phyloP scores from a whole-genome alignment of 495 filamentous ascomycete genomes.

The Daldinia caldariorum region DNA sequence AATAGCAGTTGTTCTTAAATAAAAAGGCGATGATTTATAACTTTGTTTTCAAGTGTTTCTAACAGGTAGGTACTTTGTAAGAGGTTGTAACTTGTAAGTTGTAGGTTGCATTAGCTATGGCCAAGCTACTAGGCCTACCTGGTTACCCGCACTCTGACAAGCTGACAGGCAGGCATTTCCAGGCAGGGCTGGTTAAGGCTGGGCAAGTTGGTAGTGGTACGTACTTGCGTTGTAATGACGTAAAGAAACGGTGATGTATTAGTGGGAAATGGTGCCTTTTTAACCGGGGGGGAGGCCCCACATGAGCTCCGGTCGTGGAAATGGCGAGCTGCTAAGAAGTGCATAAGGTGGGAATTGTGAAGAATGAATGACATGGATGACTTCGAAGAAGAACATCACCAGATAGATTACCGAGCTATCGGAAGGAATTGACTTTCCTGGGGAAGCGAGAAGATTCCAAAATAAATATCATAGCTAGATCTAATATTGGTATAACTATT shows the following conservation, averaged over 20 bases:
- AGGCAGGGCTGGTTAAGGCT: neutral
- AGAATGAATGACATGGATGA: slow-evolving; percentile 31
- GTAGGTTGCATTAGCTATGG: slow-evolving; percentile 16
- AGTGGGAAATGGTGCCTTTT: slow-evolving; percentile 17
- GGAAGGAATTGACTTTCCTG: slow-evolving; percentile 21
- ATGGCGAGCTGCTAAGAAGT: neutral
- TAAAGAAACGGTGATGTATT: slow-evolving; percentile 20
- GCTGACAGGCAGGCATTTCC: no score
- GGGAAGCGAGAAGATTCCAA: slow-evolving; percentile 24
- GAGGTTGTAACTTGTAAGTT: neutral
- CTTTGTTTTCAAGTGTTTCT: neutral
- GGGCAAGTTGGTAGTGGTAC: slow-evolving; percentile 1
- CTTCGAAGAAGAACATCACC: slow-evolving; percentile 15
- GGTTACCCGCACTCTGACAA: no score
- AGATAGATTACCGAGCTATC: neutral
- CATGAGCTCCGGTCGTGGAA: slow-evolving; percentile 34
- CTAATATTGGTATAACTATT: no score
- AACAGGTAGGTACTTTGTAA: neutral
- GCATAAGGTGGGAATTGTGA: slow-evolving; percentile 15
- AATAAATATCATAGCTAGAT: neutral
- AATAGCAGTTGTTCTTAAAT: neutral
- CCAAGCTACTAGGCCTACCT: slow-evolving; percentile 3
- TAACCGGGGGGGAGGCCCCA: slow-evolving; percentile 32
- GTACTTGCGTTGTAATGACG: slow-evolving; percentile 25
- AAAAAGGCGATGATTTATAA: neutral